These are phyloP conservation scores for Hypomyces rosellus DNA, from an alignment of 2,329 filamentous ascomycete genomes.

Conservation along the genomic window DNA sequence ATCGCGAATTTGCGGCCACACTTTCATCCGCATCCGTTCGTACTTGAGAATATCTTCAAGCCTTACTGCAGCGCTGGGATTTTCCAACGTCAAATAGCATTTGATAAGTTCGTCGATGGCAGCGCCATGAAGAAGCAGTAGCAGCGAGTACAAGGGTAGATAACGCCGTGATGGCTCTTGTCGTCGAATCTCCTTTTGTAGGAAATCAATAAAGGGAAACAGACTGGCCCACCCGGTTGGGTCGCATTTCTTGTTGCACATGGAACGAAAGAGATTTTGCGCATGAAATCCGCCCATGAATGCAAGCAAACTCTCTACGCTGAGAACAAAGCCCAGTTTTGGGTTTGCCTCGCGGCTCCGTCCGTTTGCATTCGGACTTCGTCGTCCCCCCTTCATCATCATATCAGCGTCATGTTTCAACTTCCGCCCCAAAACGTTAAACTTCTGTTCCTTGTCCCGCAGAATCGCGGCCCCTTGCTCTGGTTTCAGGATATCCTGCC, in stretches of 20 bases:
- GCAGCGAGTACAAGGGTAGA: conserved; percentile 35
- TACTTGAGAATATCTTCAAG: conserved; percentile 5
- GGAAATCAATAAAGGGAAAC: conserved; percentile 36
- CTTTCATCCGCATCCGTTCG: conserved; percentile 9
- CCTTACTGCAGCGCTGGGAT: conserved; percentile 10
- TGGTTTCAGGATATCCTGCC: conserved; percentile 25
- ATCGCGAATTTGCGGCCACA: conserved; percentile 12
- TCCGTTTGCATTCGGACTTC: conserved; percentile 17
- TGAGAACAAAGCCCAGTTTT: conserved; percentile 37
- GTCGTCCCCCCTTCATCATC: conserved; percentile 26
- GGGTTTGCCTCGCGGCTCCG: conserved; percentile 25
- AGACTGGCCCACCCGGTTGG: conserved; percentile 37
- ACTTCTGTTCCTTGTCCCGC: conserved; percentile 31
- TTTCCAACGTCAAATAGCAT: conserved; percentile 27
- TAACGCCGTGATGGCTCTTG: conserved; percentile 24
- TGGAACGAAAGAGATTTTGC: conserved; percentile 36
- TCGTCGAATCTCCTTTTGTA: conserved; percentile 35
- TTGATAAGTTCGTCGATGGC: conserved; percentile 40
- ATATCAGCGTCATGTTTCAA: conserved; percentile 50
- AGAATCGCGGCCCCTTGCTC: conserved; percentile 21
- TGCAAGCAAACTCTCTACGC: conserved; percentile 44
- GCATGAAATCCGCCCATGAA: conserved; percentile 50
- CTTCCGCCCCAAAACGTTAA: conserved; percentile 38
- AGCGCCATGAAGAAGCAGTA: conserved; percentile 38
- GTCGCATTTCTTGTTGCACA: conserved; percentile 39